Evolutionary conservation across 208 protist genomes (phyloP).

Genomic region (Wallacemonas sp.): DNA sequence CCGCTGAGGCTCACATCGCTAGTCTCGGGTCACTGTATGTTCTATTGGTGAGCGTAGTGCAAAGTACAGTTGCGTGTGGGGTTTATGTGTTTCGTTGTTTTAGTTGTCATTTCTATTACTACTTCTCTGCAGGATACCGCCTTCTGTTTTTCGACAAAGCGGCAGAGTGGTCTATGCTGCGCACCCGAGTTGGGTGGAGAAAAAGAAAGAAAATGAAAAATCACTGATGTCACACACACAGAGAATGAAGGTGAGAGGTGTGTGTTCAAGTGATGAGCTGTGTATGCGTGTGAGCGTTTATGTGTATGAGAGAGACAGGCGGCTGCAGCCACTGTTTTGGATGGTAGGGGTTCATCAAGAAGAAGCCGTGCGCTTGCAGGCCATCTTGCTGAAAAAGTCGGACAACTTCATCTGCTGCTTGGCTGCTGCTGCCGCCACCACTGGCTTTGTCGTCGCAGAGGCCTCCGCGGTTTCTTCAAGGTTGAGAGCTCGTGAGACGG

Average conservation of each 20-base stretch:
- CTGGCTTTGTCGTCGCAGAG: background rate
- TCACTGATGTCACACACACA: background rate
- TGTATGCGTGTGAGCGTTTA: too few relatives aligned
- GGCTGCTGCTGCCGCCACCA: background rate
- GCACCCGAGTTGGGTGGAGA: background rate
- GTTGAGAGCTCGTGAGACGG: background rate
- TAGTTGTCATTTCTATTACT: background rate
- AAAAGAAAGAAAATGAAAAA: slow-evolving; percentile 4
- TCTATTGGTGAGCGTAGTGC: too few relatives aligned
- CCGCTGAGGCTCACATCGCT: too few relatives aligned
- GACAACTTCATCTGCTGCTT: slow-evolving; percentile 76
- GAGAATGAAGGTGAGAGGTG: slow-evolving; percentile 1
- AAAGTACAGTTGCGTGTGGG: background rate
- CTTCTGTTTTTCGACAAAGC: too few relatives aligned
- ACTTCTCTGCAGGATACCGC: too few relatives aligned
- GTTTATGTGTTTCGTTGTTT: background rate
- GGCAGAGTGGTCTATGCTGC: background rate
- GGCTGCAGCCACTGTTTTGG: too few relatives aligned
- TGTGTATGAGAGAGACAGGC: too few relatives aligned
- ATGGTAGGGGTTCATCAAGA: background rate
- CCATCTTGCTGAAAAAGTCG: slow-evolving; percentile 86
- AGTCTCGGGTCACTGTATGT: too few relatives aligned
- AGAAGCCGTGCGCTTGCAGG: slow-evolving; percentile 33
- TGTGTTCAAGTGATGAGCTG: too few relatives aligned
- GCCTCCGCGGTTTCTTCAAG: background rate